phyloP scores from a whole-genome alignment of 192 early-diverging fungal genomes.

The Umbelopsis vinacea region DNA sequence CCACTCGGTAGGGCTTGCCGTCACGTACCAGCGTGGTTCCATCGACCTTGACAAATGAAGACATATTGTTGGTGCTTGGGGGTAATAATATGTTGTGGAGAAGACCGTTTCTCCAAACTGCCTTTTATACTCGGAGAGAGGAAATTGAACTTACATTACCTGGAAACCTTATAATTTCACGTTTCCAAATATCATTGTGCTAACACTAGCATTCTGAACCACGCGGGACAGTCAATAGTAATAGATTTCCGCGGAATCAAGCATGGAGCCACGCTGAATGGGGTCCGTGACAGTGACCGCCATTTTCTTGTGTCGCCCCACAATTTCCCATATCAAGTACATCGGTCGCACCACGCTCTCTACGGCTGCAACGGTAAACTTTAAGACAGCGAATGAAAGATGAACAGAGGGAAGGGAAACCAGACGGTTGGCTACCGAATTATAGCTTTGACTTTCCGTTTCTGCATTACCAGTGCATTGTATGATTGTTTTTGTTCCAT shows the following conservation, averaged over 20 bases:
- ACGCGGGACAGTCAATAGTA: not conserved
- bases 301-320: not conserved
- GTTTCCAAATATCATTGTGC: not conserved
- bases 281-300: not conserved
- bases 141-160: not conserved
- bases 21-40: conserved; percentile 45
- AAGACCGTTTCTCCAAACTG: not conserved
- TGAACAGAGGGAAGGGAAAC: not conserved
- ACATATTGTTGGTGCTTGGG: not conserved
- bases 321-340: not conserved
- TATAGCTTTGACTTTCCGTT: no score
- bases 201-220: not conserved
- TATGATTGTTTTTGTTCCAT: no score
- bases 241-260: not conserved
- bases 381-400: conserved; percentile 4
- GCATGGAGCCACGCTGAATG: not conserved
- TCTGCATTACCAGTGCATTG: no score
- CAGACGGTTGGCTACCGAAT: no score
- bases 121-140: not conserved
- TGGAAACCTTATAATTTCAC: not conserved
- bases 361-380: conserved; percentile 12
- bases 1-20: conserved; percentile 41
- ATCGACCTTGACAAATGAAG: conserved; percentile 48
- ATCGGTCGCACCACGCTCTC: not conserved
- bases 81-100: not conserved